phyloP scores from a whole-genome alignment of 2,329 filamentous ascomycete genomes.

The Hyphodiscus sp. region DNA sequence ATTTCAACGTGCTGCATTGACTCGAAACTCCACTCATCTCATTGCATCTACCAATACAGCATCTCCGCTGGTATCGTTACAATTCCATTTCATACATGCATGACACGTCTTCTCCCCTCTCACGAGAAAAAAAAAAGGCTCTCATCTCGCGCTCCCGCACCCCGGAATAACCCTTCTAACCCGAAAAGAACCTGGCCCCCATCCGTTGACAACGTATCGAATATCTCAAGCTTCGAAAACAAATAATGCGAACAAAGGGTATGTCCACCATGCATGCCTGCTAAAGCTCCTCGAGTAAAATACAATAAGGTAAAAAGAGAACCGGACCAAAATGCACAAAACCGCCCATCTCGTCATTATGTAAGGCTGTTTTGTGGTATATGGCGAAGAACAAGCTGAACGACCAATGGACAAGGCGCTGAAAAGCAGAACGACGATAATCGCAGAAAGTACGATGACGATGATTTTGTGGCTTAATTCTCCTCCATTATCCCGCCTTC shows the following conservation, averaged over 20 bases:
- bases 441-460: not conserved
- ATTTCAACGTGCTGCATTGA: too few relatives aligned
- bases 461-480: conserved; percentile 13
- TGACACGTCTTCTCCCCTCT: too few relatives aligned
- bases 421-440: not conserved
- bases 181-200: too few relatives aligned
- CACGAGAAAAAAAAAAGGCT: too few relatives aligned
- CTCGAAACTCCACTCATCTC: too few relatives aligned
- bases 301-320: not conserved
- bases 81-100: too few relatives aligned
- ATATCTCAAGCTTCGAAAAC: too few relatives aligned
- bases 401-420: not conserved
- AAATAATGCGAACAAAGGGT: not conserved
- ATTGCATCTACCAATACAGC: too few relatives aligned
- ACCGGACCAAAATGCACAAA: not conserved
- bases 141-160: too few relatives aligned
- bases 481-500: conserved; percentile 30
- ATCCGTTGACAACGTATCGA: too few relatives aligned
- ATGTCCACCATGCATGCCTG: conserved; percentile 4
- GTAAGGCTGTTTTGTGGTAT: not conserved
- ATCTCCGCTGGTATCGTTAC: too few relatives aligned
- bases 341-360: conserved; percentile 6
- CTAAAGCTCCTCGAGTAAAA: not conserved
- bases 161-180: too few relatives aligned
- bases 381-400: not conserved